Base-by-base conservation (phyloP, 73 alveolate species). In the Paramecium biaurelia region DNA sequence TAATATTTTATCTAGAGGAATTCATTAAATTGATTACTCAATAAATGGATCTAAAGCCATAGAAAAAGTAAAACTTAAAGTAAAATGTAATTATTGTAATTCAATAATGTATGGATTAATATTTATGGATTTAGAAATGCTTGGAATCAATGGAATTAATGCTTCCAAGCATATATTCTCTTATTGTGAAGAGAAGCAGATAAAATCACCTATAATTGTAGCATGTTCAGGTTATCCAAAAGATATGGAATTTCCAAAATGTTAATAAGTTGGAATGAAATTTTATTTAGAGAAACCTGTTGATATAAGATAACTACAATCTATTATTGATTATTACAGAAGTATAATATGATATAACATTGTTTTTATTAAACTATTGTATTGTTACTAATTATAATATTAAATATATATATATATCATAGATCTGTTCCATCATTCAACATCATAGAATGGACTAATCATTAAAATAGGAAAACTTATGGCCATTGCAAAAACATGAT, bases 41-140 rank as follows among this genome's bases (percentile, higher is more conserved):
- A 57, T 57, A 2, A 57, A 57, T 57, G 72, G 72, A 23, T 57
- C 3, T 1, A 20, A 57, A 14, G 92, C 92, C 6, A 24, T 84
- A 18, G 92, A 84, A n/a, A 84, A 34, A 20, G 35, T 37, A 15
- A 28, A 41, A 2, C 14, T 18, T 9, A 41, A n/a, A 28, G 49
- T 9, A 30, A 21, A 34, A 21, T 74, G 37, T 21, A 37, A n/a
- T 84, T 9, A 84, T 5, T 56, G 84, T 47, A 23, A 58, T 12
- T 24, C 47, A 15, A 23, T 6, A 1, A 57, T 57, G 35, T 84
- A 84, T 20, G 23, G 11, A 41, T 15, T 45, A n/a, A 84, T 84
- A 34, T 56, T 84, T n/a, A 84, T 84, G 92, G 92, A 84, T 84
- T 12, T 49, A 34, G 85, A 84, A 32, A 84, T 84, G 92, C 87